Percentiles rank a stretch among this genome's conserved stretches.
These are phyloP conservation scores for Cadophora malorum DNA, from an alignment of 2,329 filamentous ascomycete genomes.

Conservation along the genomic window DNA sequence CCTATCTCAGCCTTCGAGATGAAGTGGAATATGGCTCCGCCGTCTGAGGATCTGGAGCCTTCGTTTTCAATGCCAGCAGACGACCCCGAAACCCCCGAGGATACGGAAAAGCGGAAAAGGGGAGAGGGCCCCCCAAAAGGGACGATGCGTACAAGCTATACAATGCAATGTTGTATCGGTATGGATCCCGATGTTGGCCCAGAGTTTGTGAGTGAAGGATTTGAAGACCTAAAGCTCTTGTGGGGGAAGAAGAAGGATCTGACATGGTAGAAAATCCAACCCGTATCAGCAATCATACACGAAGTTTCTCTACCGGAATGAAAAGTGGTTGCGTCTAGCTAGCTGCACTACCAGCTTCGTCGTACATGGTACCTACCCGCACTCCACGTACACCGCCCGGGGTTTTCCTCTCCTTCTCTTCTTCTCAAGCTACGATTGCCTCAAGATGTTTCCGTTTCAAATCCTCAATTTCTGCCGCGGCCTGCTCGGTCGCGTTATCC, in stretches of 20 bases:
- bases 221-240: constrained; percentile 4
- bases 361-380: no score
- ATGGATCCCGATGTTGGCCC: constrained; percentile 10
- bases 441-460: background rate
- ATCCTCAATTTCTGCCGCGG: background rate
- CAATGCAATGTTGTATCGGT: constrained; percentile 17
- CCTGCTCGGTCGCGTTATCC: background rate
- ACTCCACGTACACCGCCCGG: no score
- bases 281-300: background rate
- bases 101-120: background rate
- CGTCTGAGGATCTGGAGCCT: background rate
- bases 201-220: constrained; percentile 18
- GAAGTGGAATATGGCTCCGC: constrained; percentile 21
- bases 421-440: background rate
- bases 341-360: background rate
- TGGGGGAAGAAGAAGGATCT: background rate
- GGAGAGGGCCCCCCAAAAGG: constrained; percentile 3
- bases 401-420: background rate
- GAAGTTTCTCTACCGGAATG: background rate
- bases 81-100: background rate
- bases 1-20: constrained; percentile 26
- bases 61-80: background rate
- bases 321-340: background rate
- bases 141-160: constrained; percentile 19
- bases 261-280: background rate